phyloP scores from a whole-genome alignment of 768 basidiomycete genomes.

The Sarcomyxa edulis region DNA sequence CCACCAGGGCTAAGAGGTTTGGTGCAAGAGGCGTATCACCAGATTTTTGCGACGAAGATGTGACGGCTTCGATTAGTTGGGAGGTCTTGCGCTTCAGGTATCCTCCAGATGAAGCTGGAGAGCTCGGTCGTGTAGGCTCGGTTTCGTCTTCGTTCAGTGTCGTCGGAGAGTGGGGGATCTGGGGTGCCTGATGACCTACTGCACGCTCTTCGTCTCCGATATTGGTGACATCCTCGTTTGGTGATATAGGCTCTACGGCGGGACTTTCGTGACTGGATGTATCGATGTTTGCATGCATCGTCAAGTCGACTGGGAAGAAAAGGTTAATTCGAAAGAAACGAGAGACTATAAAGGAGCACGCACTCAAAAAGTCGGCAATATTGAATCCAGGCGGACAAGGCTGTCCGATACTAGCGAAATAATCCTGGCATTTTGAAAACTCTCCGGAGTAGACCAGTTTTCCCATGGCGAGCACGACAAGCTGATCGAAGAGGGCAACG shows the following conservation, averaged over 20 bases:
- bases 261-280: constrained; percentile 26
- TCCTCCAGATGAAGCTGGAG: constrained; percentile 34
- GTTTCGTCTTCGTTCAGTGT: constrained; percentile 36
- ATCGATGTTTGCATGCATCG: constrained; percentile 50
- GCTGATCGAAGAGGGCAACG: constrained; percentile 90
- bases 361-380: constrained; percentile 94
- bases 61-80: constrained; percentile 60
- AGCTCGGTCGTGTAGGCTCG: constrained; percentile 44
- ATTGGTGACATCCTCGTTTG: constrained; percentile 33
- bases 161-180: constrained; percentile 17
- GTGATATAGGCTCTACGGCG: constrained; percentile 32
- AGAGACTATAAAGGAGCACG: constrained; percentile 20
- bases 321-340: neutral
- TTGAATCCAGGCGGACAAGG: constrained; percentile 94
- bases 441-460: constrained; percentile 84
- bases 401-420: constrained; percentile 74
- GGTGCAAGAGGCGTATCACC: constrained; percentile 38
- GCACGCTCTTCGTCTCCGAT: constrained; percentile 71
- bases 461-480: constrained; percentile 81
- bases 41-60: constrained; percentile 21
- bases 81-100: constrained; percentile 72
- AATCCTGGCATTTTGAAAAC: constrained; percentile 66
- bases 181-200: constrained; percentile 21
- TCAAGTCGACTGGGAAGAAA: constrained; percentile 55
- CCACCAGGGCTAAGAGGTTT: constrained; percentile 66